phyloP scores from a whole-genome alignment of 2,329 filamentous ascomycete genomes.

The Penicillium sp. region DNA sequence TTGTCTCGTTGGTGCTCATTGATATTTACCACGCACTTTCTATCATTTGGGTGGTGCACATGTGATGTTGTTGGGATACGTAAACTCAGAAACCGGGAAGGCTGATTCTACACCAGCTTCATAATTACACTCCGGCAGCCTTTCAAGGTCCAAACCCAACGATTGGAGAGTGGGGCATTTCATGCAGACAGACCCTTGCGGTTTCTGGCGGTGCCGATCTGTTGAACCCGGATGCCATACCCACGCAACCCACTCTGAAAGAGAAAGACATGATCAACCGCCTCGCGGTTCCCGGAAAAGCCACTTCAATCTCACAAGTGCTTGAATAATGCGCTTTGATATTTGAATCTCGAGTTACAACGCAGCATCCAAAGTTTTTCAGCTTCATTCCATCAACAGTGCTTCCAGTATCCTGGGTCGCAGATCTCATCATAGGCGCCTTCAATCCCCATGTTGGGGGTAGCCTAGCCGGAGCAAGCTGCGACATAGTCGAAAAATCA shows the following conservation, averaged over 20 bases:
- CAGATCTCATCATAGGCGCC: background rate
- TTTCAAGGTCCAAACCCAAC: too few relatives aligned
- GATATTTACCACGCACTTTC: too few relatives aligned
- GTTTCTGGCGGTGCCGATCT: too few relatives aligned
- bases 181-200: too few relatives aligned
- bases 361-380: slow-evolving; percentile 13
- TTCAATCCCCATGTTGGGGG: background rate
- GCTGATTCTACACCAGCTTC: too few relatives aligned
- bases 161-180: too few relatives aligned
- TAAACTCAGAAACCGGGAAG: too few relatives aligned
- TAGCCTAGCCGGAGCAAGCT: background rate
- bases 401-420: slow-evolving; percentile 7
- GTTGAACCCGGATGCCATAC: background rate
- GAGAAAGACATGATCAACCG: background rate
- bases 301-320: background rate
- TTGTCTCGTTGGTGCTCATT: too few relatives aligned
- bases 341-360: slow-evolving; percentile 9
- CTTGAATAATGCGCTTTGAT: background rate
- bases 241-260: background rate
- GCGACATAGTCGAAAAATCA: slow-evolving; percentile 7
- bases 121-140: too few relatives aligned
- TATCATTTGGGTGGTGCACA: too few relatives aligned
- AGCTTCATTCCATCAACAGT: slow-evolving; percentile 9
- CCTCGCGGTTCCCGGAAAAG: background rate
- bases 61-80: too few relatives aligned